Conservation (phyloP, 1,139 yeast genomes). For the Dujonia santamariae region DNA sequence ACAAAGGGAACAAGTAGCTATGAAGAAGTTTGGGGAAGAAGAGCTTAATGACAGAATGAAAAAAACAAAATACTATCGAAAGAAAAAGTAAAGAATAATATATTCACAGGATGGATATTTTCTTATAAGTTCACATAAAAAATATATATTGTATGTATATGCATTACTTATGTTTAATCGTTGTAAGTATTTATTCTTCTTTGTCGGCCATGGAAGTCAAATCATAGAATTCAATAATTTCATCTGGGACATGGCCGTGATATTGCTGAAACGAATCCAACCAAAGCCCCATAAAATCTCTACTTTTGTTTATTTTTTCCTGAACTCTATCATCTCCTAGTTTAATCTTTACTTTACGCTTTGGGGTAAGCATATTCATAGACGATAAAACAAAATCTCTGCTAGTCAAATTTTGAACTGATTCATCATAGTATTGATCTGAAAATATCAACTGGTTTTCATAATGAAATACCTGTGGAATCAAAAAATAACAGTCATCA, state of each 20-base stretch:
- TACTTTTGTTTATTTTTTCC: slow-evolving; percentile 10
- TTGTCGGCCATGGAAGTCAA: too few relatives aligned
- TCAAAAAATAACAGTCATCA: too few relatives aligned
- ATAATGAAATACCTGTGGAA: slow-evolving; percentile 21
- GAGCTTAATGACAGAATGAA: too few relatives aligned
- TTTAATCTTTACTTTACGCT: slow-evolving; percentile 17
- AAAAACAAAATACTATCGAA: too few relatives aligned
- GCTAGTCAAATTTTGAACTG: slow-evolving; percentile 8
- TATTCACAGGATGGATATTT: too few relatives aligned
- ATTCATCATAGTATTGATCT: slow-evolving; percentile 21
- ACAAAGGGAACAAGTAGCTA: slow-evolving; percentile 65
- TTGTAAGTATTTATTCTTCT: too few relatives aligned
- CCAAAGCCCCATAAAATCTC: slow-evolving; percentile 6
- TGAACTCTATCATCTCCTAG: slow-evolving; percentile 12
- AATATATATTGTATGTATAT: too few relatives aligned
- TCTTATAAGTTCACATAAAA: too few relatives aligned
- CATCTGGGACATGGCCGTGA: slow-evolving; percentile 12
- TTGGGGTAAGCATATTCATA: slow-evolving; percentile 16
- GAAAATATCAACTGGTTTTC: slow-evolving; percentile 11
- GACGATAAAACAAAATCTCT: slow-evolving; percentile 14
- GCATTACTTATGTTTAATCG: too few relatives aligned
- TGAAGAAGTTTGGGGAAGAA: slow-evolving; percentile 56
- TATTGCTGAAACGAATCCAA: slow-evolving; percentile 3
- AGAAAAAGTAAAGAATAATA: too few relatives aligned
- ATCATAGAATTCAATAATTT: slow-evolving; percentile 7